Evolutionary conservation across 495 filamentous ascomycete genomes (phyloP).

Genomic region (Neurospora sp.): DNA sequence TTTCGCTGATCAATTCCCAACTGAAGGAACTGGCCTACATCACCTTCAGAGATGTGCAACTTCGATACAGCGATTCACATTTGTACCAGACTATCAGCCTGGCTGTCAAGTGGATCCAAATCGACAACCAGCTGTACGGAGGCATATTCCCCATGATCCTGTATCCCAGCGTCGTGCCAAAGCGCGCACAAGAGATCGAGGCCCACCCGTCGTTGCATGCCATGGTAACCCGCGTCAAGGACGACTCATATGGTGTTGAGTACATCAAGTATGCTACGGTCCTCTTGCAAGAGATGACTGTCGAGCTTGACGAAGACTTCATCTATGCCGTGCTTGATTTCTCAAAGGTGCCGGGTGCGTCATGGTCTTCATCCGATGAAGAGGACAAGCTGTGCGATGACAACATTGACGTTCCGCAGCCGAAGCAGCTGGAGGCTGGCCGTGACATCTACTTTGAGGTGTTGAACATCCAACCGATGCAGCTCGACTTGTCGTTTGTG

Average conservation of each 20-base stretch:
- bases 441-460: conserved; percentile 98
- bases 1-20: conserved; percentile 88
- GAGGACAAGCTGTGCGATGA: conserved; percentile 85
- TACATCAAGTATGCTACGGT: conserved; percentile 98
- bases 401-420: conserved; percentile 81
- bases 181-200: conserved; percentile 94
- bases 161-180: conserved; percentile 97
- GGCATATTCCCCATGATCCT: conserved; percentile 96
- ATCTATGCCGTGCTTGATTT: conserved; percentile 94
- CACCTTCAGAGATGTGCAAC: conserved; percentile 83
- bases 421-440: conserved; percentile 66
- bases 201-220: conserved; percentile 89
- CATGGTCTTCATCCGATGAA: conserved; percentile 69
- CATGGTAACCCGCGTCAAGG: conserved; percentile 88
- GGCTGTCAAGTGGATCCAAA: conserved; percentile 95
- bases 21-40: conserved; percentile 87
- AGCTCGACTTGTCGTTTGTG: conserved; percentile 93
- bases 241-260: conserved; percentile 93
- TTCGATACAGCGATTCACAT: conserved; percentile 84
- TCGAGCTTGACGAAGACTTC: conserved; percentile 97
- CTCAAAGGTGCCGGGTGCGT: conserved; percentile 86
- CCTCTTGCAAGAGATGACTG: conserved; percentile 92
- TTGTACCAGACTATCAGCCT: conserved; percentile 84
- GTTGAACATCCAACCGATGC: conserved; percentile 93
- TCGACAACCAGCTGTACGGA: conserved; percentile 97